phyloP scores from a whole-genome alignment of 805 yeast genomes.

The Ogataea salicorniae region DNA sequence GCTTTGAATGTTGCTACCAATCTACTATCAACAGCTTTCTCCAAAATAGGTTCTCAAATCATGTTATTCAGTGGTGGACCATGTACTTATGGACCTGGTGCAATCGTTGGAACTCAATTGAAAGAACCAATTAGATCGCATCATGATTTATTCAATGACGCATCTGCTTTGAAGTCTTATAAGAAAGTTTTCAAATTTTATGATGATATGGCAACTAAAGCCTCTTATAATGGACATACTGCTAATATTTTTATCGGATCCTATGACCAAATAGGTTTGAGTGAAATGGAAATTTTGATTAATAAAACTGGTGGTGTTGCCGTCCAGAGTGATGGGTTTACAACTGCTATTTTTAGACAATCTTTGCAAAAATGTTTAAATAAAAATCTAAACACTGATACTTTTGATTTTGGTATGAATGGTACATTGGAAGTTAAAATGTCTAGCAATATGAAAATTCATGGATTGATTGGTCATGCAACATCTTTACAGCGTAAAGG shows the following conservation, averaged over 20 bases:
- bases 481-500: constrained; percentile 36
- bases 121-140: constrained; percentile 66
- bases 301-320: constrained; percentile 59
- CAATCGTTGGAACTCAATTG: constrained; percentile 48
- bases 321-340: constrained; percentile 59
- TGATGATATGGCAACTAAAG: constrained; percentile 40
- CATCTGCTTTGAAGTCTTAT: constrained; percentile 33
- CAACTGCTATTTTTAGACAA: constrained; percentile 64
- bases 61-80: constrained; percentile 58
- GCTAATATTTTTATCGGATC: constrained; percentile 58
- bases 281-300: constrained; percentile 57
- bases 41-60: constrained; percentile 50
- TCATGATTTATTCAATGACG: constrained; percentile 48
- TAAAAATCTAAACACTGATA: constrained; percentile 31
- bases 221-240: constrained; percentile 48
- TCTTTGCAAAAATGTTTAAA: constrained; percentile 50
- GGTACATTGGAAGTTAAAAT: constrained; percentile 55
- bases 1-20: constrained; percentile 47
- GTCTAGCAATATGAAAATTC: constrained; percentile 44
- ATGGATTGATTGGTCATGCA: constrained; percentile 62
- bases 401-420: constrained; percentile 50
- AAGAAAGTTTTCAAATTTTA: constrained; percentile 45
- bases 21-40: constrained; percentile 34
- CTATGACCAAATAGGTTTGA: constrained; percentile 64
- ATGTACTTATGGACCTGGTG: constrained; percentile 62